These are phyloP conservation scores for Cafeteria roenbergensis DNA, from an alignment of 108 stramenopile species.

Conservation along the genomic window DNA sequence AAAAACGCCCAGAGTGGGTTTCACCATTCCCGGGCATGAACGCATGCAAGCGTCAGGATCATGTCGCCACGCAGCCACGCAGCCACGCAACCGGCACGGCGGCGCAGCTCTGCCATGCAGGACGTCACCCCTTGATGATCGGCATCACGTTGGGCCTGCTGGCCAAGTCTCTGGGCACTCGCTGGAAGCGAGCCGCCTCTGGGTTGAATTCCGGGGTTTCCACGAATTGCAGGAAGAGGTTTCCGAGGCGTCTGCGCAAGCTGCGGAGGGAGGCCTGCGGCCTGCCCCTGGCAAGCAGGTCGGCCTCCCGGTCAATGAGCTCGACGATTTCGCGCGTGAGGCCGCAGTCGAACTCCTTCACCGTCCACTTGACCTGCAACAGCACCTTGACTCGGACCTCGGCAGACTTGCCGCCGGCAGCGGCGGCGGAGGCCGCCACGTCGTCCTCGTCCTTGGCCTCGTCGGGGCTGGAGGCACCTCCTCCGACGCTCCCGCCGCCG, in stretches of 20 bases:
- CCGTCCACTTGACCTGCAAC: conserved; percentile 53
- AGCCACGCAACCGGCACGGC: neutral
- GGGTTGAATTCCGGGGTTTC: conserved; percentile 54
- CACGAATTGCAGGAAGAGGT: conserved; percentile 45
- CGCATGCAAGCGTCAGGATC: neutral
- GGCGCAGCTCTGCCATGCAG: neutral
- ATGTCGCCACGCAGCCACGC: neutral
- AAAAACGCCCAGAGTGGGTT: neutral
- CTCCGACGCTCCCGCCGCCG: no score
- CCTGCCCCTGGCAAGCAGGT: conserved; percentile 40
- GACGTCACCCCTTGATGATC: no score
- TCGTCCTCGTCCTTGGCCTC: neutral
- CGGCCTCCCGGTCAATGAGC: conserved; percentile 52
- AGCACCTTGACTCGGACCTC: conserved; percentile 46
- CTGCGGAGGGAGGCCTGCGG: conserved; percentile 15
- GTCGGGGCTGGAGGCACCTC: no score
- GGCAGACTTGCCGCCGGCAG: neutral
- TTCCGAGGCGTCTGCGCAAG: conserved; percentile 32
- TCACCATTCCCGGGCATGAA: neutral
- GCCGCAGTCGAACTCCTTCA: conserved; percentile 42
- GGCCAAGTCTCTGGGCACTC: conserved; percentile 9
- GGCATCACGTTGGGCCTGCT: conserved; percentile 11
- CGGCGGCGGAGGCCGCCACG: neutral
- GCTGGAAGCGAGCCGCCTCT: conserved; percentile 31
- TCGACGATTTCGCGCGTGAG: conserved; percentile 42